These are phyloP conservation scores for Mycena galopus DNA, from an alignment of 768 basidiomycete species.

Conservation along the genomic window DNA sequence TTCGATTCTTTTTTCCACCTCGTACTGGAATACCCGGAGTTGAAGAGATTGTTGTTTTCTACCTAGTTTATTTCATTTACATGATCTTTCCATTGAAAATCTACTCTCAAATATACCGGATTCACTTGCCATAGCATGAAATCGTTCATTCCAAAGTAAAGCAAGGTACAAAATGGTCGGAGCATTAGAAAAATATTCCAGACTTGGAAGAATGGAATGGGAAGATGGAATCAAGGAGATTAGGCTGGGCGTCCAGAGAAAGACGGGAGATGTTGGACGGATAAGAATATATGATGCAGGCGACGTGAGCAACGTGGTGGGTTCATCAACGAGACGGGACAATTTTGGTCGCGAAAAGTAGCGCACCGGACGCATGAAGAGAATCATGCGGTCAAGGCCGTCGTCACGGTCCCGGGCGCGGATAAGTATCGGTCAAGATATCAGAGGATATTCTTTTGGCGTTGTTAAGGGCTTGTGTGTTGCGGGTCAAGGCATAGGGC, in stretches of 20 bases:
- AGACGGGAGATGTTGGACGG: constrained; percentile 41
- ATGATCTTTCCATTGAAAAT: no score
- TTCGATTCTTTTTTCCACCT: constrained; percentile 19
- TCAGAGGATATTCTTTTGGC: constrained; percentile 37
- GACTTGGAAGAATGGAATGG: constrained; percentile 20
- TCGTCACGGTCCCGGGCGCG: constrained; percentile 31
- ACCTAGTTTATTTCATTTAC: no score
- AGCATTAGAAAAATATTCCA: no score
- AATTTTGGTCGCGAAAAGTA: constrained; percentile 69
- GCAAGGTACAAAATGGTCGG: no score
- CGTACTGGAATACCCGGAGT: constrained; percentile 15
- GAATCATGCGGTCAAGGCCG: constrained; percentile 40
- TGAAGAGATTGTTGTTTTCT: no score
- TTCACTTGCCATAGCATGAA: no score
- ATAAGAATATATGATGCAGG: constrained; percentile 52
- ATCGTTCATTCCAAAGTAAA: no score
- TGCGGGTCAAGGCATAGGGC: constrained; percentile 9
- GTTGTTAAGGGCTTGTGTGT: constrained; percentile 30
- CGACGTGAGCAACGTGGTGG: constrained; percentile 59
- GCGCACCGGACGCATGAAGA: constrained; percentile 54
- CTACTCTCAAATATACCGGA: no score
- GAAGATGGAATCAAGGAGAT: constrained; percentile 35
- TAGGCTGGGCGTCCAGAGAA: constrained; percentile 32
- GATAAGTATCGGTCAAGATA: constrained; percentile 35
- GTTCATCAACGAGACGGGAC: constrained; percentile 60